Conservation (phyloP, 805 yeast species). For the Candida endomychidarum region DNA sequence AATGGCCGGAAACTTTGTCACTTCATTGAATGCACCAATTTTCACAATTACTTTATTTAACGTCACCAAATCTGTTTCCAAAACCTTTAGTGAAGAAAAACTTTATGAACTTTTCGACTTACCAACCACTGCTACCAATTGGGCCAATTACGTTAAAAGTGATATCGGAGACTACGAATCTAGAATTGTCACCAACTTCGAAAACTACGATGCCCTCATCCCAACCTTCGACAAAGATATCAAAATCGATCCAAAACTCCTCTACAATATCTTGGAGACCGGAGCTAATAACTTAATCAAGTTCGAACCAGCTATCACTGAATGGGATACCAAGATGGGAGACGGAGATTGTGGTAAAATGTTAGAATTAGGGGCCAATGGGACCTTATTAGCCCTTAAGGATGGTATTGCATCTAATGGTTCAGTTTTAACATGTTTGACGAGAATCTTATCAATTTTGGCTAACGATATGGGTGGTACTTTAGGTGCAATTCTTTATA, state of each 20-base stretch:
- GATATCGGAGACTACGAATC: slow-evolving; percentile 19
- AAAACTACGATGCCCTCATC: slow-evolving; percentile 22
- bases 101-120: slow-evolving; percentile 30
- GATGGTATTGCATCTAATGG: slow-evolving; percentile 23
- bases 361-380: slow-evolving; percentile 32
- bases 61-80: slow-evolving; percentile 26
- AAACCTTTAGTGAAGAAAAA: slow-evolving; percentile 18
- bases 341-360: slow-evolving; percentile 46
- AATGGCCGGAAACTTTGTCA: slow-evolving; percentile 33
- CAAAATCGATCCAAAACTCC: slow-evolving; percentile 17
- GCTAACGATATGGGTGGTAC: slow-evolving; percentile 42
- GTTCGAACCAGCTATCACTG: slow-evolving; percentile 36
- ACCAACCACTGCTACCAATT: slow-evolving; percentile 28
- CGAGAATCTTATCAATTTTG: slow-evolving; percentile 25
- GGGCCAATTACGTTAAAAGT: slow-evolving; percentile 25
- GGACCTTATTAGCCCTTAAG: slow-evolving; percentile 23
- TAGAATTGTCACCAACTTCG: slow-evolving; percentile 26
- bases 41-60: slow-evolving; percentile 38
- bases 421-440: slow-evolving; percentile 23
- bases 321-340: slow-evolving; percentile 44
- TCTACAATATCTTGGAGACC: slow-evolving; percentile 16
- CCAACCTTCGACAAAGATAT: slow-evolving; percentile 18
- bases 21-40: slow-evolving; percentile 38
- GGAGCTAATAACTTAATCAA: slow-evolving; percentile 30
- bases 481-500: slow-evolving; percentile 36